Conservation (phyloP, 2,329 filamentous ascomycete species). For the Ophiosphaerella herpotricha region DNA sequence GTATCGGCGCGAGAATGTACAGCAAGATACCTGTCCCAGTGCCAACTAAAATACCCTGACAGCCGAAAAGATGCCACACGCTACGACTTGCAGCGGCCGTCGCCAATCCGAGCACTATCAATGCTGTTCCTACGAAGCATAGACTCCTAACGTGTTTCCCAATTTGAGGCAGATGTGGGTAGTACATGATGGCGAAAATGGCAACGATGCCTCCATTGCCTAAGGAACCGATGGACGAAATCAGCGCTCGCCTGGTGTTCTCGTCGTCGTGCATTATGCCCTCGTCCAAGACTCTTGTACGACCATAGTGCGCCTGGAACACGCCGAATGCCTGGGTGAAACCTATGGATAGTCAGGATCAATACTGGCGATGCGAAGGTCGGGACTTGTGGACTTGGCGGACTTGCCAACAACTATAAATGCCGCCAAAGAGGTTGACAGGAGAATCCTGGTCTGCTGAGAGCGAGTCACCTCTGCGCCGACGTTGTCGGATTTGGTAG, state of each 20-base stretch:
- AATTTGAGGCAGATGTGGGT: constrained; percentile 20
- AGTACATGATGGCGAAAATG: constrained; percentile 21
- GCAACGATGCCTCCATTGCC: constrained; percentile 25
- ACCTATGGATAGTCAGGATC: constrained; percentile 13
- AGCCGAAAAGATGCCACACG: constrained; percentile 50
- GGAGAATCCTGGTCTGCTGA: constrained; percentile 19
- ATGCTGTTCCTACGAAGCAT: constrained; percentile 15
- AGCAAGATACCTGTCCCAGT: constrained; percentile 53
- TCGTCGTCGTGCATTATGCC: constrained; percentile 16
- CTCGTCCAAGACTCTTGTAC: constrained; percentile 11
- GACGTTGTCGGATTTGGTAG: constrained; percentile 1
- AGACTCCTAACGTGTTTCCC: constrained; percentile 20
- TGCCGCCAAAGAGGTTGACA: constrained; percentile 15
- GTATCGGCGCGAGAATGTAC: constrained; percentile 52
- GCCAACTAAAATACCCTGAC: constrained; percentile 52
- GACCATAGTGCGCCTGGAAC: constrained; percentile 30
- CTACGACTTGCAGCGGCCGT: constrained; percentile 17
- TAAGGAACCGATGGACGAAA: constrained; percentile 24
- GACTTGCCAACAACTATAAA: constrained; percentile 23
- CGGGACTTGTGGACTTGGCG: not conserved
- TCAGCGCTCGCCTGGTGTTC: constrained; percentile 10
- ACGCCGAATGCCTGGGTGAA: constrained; percentile 27
- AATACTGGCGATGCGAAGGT: too few relatives aligned
- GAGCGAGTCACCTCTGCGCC: constrained; percentile 15
- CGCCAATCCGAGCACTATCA: constrained; percentile 19